These are phyloP conservation scores for Arthrobotrys entomopaga DNA, from an alignment of 2,329 filamentous ascomycete species.

Conservation along the genomic window DNA sequence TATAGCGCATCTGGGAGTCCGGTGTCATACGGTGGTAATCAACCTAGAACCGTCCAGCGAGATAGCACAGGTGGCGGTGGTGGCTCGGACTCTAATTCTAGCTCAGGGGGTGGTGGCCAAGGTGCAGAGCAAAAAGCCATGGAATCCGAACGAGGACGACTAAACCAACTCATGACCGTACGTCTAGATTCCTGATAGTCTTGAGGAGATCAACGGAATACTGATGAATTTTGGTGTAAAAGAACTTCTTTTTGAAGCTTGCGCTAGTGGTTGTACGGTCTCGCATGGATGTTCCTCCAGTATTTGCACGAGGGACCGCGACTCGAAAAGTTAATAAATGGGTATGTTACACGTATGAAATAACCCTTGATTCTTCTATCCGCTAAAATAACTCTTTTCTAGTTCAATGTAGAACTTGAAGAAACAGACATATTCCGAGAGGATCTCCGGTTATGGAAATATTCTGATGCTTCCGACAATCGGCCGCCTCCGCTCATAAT, in stretches of 20 bases:
- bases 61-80: slow-evolving; percentile 41
- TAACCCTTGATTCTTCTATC: neutral
- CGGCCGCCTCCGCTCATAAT: slow-evolving; percentile 85
- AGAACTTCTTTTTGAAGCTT: slow-evolving; percentile 55
- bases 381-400: slow-evolving; percentile 27
- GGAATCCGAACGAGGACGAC: slow-evolving; percentile 50
- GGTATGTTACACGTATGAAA: slow-evolving; percentile 18
- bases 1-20: slow-evolving; percentile 50
- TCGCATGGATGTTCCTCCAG: slow-evolving; percentile 54
- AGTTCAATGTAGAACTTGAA: slow-evolving; percentile 96
- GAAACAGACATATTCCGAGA: slow-evolving; percentile 89
- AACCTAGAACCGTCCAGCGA: slow-evolving; percentile 34
- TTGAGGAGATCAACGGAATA: neutral
- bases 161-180: slow-evolving; percentile 55
- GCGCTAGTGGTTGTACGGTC: slow-evolving; percentile 50
- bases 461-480: slow-evolving; percentile 78
- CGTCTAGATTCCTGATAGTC: slow-evolving; percentile 4
- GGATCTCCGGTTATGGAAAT: slow-evolving; percentile 83
- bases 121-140: slow-evolving; percentile 44
- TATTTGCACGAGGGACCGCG: slow-evolving; percentile 51
- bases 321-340: slow-evolving; percentile 55
- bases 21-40: slow-evolving; percentile 46
- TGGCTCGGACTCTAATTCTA: slow-evolving; percentile 47
- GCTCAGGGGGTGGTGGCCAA: slow-evolving; percentile 31
- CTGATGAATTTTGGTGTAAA: neutral